These are phyloP conservation scores for Massospora cicadina DNA, from an alignment of 371 early-diverging fungal genomes.

Conservation along the genomic window DNA sequence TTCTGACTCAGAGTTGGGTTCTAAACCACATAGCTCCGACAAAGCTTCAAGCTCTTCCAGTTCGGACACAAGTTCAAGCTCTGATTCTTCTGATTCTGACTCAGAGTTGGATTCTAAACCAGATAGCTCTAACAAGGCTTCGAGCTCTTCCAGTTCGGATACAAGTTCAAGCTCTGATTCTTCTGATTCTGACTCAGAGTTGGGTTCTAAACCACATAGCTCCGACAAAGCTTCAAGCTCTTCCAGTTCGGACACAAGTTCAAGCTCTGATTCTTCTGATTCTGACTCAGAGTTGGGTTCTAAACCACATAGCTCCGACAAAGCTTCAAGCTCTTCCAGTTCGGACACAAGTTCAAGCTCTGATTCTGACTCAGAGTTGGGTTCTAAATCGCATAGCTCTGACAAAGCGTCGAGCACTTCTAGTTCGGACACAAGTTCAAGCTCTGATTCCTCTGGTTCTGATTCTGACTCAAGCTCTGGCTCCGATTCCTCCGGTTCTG, in stretches of 20 bases:
- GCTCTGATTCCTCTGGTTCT: conserved; percentile 9
- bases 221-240: conserved; percentile 17
- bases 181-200: conserved; percentile 14
- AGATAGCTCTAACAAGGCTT: no score
- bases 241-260: neutral
- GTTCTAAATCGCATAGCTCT: conserved; percentile 14
- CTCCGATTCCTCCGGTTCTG: conserved; percentile 6
- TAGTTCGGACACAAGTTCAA: conserved; percentile 4
- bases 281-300: conserved; percentile 3
- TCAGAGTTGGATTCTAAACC: no score
- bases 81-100: conserved; percentile 15
- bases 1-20: conserved; percentile 13
- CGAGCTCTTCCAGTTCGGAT: conserved; percentile 12
- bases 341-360: conserved; percentile 9
- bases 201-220: conserved; percentile 14
- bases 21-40: conserved; percentile 13
- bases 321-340: conserved; percentile 17
- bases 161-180: conserved; percentile 17
- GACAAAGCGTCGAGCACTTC: conserved; percentile 14
- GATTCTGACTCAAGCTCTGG: conserved; percentile 14
- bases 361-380: conserved; percentile 14
- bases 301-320: conserved; percentile 11
- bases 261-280: conserved; percentile 10
- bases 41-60: conserved; percentile 15
- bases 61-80: conserved; percentile 15